Evolutionary conservation across 495 filamentous ascomycete genomes (phyloP).

Genomic region (Penicillium dipodomyicola): DNA sequence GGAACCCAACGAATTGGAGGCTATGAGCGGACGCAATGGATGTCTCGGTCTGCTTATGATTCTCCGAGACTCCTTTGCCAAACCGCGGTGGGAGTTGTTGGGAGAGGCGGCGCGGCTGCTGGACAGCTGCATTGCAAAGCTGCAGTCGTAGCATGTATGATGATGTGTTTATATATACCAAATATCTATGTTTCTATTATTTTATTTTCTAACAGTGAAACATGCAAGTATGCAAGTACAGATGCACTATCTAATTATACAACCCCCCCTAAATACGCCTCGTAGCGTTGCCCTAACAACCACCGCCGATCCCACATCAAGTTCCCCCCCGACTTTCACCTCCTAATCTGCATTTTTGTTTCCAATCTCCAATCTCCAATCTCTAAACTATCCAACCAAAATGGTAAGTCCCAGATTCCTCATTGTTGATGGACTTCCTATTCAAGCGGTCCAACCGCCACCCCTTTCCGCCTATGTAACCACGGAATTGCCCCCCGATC

Average conservation of each 20-base stretch:
- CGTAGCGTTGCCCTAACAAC: conserved; percentile 30
- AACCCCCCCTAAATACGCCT: not conserved
- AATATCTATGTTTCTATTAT: conserved; percentile 6
- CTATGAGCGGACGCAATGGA: conserved; percentile 72
- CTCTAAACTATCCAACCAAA: conserved; percentile 9
- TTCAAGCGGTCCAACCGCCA: conserved; percentile 9
- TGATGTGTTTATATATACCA: conserved; percentile 14
- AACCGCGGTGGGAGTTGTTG: conserved; percentile 87
- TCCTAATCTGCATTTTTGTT: conserved; percentile 14
- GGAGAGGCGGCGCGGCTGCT: conserved; percentile 80
- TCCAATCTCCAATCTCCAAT: conserved; percentile 6
- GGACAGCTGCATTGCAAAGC: conserved; percentile 71
- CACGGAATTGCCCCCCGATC: not conserved
- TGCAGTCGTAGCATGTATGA: conserved; percentile 29
- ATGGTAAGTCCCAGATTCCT: conserved; percentile 16
- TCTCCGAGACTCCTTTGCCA: conserved; percentile 74
- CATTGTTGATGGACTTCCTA: conserved; percentile 5
- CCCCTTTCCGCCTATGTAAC: conserved; percentile 6
- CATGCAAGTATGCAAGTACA: not conserved
- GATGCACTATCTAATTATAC: not conserved
- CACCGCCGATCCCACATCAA: conserved; percentile 22
- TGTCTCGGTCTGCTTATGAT: conserved; percentile 82
- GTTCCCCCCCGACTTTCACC: conserved; percentile 6
- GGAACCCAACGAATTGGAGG: conserved; percentile 78
- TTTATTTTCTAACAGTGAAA: not conserved